Evolutionary conservation across 495 filamentous ascomycete species (phyloP).

Genomic region (Mycothermus thermophilus): DNA sequence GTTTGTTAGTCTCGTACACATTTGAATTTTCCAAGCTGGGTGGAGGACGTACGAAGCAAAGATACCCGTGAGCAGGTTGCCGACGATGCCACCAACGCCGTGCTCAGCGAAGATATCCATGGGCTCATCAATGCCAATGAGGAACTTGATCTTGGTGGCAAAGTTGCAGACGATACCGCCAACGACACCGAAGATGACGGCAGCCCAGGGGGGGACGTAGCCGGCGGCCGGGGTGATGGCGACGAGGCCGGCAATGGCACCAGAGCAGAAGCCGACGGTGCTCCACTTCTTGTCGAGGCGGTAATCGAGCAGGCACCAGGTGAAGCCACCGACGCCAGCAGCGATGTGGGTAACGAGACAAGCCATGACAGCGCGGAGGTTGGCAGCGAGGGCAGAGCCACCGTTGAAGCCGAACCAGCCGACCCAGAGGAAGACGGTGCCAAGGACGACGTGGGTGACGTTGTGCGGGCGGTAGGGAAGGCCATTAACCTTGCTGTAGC

Average conservation of each 20-base stretch:
- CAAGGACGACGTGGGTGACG: constrained; percentile 91
- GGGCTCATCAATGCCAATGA: constrained; percentile 76
- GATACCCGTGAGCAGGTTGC: constrained; percentile 80
- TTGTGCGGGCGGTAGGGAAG: constrained; percentile 97
- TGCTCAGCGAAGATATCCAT: constrained; percentile 95
- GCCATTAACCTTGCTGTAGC: constrained; percentile 67
- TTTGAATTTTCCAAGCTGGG: neutral
- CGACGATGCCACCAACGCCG: constrained; percentile 73
- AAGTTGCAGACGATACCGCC: constrained; percentile 85
- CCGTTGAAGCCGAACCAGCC: constrained; percentile 99
- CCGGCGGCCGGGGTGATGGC: constrained; percentile 90
- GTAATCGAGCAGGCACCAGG: constrained; percentile 93
- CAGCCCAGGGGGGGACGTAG: constrained; percentile 81
- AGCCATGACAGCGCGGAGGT: constrained; percentile 74
- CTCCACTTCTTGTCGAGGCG: constrained; percentile 93
- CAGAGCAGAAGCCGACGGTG: constrained; percentile 94
- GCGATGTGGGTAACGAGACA: constrained; percentile 58
- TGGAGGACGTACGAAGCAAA: constrained; percentile 54
- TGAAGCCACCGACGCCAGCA: constrained; percentile 78
- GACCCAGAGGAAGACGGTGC: constrained; percentile 97
- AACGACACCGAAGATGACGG: constrained; percentile 77
- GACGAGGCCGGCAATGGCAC: constrained; percentile 84
- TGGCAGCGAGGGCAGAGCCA: constrained; percentile 78
- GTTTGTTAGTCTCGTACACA: neutral
- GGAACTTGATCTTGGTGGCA: constrained; percentile 92